Evolutionary conservation across 2,329 filamentous ascomycete species (phyloP), one percentile per base, ranked within the genome.

Genomic region (Dothistroma septosporum): DNA sequence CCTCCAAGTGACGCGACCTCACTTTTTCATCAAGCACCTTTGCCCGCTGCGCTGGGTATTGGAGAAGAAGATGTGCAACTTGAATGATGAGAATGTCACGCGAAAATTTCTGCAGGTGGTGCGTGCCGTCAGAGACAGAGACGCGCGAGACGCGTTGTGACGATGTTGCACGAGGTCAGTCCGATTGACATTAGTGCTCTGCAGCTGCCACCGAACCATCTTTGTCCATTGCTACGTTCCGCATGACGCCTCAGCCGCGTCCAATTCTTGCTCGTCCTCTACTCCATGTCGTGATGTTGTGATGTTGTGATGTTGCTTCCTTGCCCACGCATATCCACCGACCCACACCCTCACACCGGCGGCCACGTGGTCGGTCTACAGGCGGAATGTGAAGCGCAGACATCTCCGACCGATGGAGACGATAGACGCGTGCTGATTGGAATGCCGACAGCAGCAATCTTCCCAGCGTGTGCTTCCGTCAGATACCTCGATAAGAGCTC

Each of bases 1-100:
- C 35, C 61, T 58, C 60, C 37, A 52, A 56, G 55, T 46, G 59
- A 61, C 59, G 59, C 59, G 44, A 61, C 28, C 32, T 58, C n/a
- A 41, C 37, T 53, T 61, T 57, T 61, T 61, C 60, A 61, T 61
- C 60, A 57, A 44, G 9, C 41, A 44, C 41, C 16, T 28, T 19
- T 44, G 41, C 16, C 41, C 41, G 4, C 16, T 19, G 41, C 41
- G 9, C 41, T 44, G 41, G 41, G 41, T n/a, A 44, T n/a, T 44
- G 41, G 41, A 44, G 41, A 44, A 44, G 41, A 44, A 11, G 33
- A 11, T 9, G 14, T 37, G 4, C 33, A 37, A 16, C 33, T 16
- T 37, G n/a, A n/a, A n/a, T n/a, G n/a, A n/a, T 11, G 2, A 37
- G 33, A 9, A 9, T 11, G 10, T 11, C 3, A 11, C 33, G 33